A percentile compares a stretch with the other conserved stretches of the same genome.
Conservation (phyloP, 1,284 basidiomycete species). For the Amylostereum chailletii region DNA sequence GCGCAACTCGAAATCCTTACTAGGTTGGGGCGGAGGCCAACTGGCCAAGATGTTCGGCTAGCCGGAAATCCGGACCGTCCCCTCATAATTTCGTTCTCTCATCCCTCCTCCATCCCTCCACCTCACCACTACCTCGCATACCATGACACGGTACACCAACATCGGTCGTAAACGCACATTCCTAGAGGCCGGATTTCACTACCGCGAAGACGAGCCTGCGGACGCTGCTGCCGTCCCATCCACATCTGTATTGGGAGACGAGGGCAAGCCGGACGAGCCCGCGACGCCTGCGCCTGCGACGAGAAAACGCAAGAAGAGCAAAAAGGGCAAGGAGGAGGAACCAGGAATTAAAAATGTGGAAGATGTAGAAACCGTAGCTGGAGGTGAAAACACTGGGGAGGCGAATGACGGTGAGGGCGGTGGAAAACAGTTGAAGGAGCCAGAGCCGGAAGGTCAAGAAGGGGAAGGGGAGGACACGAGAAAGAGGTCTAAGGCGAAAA, state of each 20-base stretch:
- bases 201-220: constrained; percentile 14
- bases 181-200: constrained; percentile 51
- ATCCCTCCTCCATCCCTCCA: too few relatives aligned
- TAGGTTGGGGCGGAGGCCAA: too few relatives aligned
- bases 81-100: too few relatives aligned
- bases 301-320: constrained; percentile 32
- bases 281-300: constrained; percentile 21
- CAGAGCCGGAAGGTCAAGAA: constrained; percentile 5
- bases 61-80: too few relatives aligned
- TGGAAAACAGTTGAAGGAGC: constrained; percentile 6
- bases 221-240: constrained; percentile 2
- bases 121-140: not conserved
- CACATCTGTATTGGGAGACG: not conserved
- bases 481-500: constrained; percentile 16
- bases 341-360: not conserved
- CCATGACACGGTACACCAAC: constrained; percentile 68
- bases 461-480: constrained; percentile 20
- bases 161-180: constrained; percentile 65
- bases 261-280: constrained; percentile 3
- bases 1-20: too few relatives aligned
- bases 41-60: too few relatives aligned
- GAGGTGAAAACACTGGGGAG: too few relatives aligned
- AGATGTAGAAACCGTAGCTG: not conserved
- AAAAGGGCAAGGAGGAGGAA: constrained; percentile 21
- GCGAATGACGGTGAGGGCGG: not conserved